Base-by-base conservation (phyloP, 352 stramenopile genomes). In the Phytophthora chlamydospora region DNA sequence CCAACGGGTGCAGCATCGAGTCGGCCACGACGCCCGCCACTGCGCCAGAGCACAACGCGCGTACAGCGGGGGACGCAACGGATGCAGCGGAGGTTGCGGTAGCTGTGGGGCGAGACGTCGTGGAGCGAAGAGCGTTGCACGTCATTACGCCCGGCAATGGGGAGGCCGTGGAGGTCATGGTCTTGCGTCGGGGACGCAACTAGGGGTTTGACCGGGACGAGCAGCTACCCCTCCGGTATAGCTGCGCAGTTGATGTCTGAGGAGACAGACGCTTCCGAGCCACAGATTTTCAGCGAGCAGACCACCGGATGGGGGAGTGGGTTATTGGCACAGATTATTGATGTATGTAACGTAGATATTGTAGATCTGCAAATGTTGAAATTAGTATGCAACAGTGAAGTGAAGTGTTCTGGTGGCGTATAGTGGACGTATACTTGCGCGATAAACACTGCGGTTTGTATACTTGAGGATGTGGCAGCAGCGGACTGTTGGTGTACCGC, bases 11-110 rank as follows among this genome's bases (percentile, higher is more conserved):
- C 48, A 91, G 64, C 59, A 92, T 73, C 35, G 80, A 89, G 61
- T 95, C 85, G 12, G 85, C 80, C 29, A 91, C 80, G 34, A 92
- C 70, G 27, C 85, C 85, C 0, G 85, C 83, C 14, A 91, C 73
- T 2, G 83, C 84, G 19, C 85, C 85, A 0, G 85, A 90, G 44
- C 83, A 80, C 49, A 93, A 68, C 7, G 81, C 78, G 62, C 81
- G 76, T 27, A 81, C 68, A 33, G 82, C 75, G 8, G 81, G 78
- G 29, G 78, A 81, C n/a, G 66, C 43, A 5, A 48, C 59, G 1
- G 50, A 41, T 9, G 63, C 53, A 1, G 76, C 67, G 4, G 70
- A 80, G 14, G 73, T 79, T 42, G 75, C 72, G 6, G 61, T 74
- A 11, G 74, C 55, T 2, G 56, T 68, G 11, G 55, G 58, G n/a